Evolutionary conservation across 164 flowering plant genomes (phyloP), one percentile per base, ranked within the genome.

Genomic region (Protea cynaroides): DNA sequence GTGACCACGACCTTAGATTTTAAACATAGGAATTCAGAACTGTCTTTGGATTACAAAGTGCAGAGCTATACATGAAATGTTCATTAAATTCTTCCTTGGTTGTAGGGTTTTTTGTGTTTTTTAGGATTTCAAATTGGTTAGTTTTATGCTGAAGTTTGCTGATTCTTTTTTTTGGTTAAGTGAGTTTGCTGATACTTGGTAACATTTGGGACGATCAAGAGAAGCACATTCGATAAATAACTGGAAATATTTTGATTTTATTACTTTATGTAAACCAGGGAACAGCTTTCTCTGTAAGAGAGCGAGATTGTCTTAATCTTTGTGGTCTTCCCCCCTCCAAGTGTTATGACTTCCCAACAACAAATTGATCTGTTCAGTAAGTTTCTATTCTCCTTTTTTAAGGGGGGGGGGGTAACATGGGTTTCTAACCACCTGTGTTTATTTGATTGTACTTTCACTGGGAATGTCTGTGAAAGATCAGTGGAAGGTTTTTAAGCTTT

Each of bases 251-350:
- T 40, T 6, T 40, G 14, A 38, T 19, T 59, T 40, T 38, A 8
- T 38, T 10, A 38, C 18, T 13, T 29, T 19, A n/a, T 14, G 23
- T 58, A 63, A 59, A 46, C 9, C 67, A 93, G 98, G 99, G 97
- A 57, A 94, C 97, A 11, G 90, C 97, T 12, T 94, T 94, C 71
- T 82, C 97, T 29, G 82, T 89, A 85, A 94, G 93, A 0, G 99
- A 94, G 69, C 77, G 97, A n/a, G 96, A 94, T 63, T 90, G 99
- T 22, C 96, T 94, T 34, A 92, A 91, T 76, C 92, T 94, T 63
- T 84, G 97, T 13, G 99, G 99, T 21, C 93, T 94, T 71, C 89
- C 91, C n/a, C 43, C 99, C 99, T 56, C 96, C 99, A 3, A 89
- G 81, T 80, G 92, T 94, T 24, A 86, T 94, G 93, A 70, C 80